Base-by-base conservation (phyloP, 2,329 filamentous ascomycete species). In the Orbilia brochopaga region DNA sequence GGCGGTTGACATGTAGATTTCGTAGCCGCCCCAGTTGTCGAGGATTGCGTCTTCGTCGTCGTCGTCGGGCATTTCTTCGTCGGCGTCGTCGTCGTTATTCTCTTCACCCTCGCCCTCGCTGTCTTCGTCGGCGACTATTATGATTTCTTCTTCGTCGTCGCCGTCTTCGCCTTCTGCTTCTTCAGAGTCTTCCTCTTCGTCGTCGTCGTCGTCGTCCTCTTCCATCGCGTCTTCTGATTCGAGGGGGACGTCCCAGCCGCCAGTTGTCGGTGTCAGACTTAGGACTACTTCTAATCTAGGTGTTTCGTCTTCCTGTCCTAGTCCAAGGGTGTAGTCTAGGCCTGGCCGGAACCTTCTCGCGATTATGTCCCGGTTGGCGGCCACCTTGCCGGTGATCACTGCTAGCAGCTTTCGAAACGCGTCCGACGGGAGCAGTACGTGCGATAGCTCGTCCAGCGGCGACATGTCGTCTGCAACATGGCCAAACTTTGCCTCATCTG, bases 361-460 rank as follows among this genome's bases (percentile, higher is more conserved):
- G n/a, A 95, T 80, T 56, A 95, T 80, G 77, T 95, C 89, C 76
- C 88, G 87, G 77, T 86, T 89, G 72, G 88, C 86, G 13, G 97
- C 81, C 1, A 83, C 84, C 73, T 90, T 87, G 35, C 88, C 87
- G 0, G 93, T 97, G 3, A 91, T 88, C 58, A 93, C 84, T 61
- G 90, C 86, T 21, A 99, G 84, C 92, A 94, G 97, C 79, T 93
- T 90, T 50, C 88, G 87, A 83, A 99, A 99, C 44, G 92, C 87
- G 21, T 85, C 83, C 69, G 91, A 96, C 0, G 94, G 92, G 17
- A 99, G 83, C 62, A 97, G 85, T 11, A 89, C 85, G 74, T 96
- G 87, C 10, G 97, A 80, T 7, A 99, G 83, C 78, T 95, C 90
- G 61, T 88, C 86, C 69, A 95, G 84, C 0, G 90, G 85, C 13